phyloP scores from a whole-genome alignment of 2,329 filamentous ascomycete species.

The Phaeoacremonium minimum region DNA sequence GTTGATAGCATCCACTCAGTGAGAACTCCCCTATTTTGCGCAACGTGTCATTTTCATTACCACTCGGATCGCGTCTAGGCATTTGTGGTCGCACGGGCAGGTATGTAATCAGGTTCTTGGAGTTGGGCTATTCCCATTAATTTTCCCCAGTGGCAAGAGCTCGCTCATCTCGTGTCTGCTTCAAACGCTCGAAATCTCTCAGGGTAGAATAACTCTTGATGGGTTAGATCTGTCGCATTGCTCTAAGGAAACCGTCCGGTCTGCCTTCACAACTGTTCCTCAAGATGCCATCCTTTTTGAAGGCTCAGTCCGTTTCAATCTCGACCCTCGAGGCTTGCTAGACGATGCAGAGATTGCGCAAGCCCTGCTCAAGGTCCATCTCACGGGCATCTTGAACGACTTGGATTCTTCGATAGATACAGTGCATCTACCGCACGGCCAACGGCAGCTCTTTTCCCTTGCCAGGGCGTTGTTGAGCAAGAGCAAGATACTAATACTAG shows the following conservation, averaged over 20 bases:
- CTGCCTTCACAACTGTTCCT: conserved; percentile 11
- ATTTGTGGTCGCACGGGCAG: conserved; percentile 50
- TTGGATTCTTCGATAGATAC: conserved; percentile 6
- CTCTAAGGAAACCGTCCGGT: conserved; percentile 5
- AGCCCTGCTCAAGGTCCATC: conserved; percentile 7
- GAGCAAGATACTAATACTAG: conserved; percentile 13
- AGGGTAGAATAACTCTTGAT: conserved; percentile 41
- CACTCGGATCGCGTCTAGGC: conserved; percentile 40
- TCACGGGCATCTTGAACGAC: conserved; percentile 8
- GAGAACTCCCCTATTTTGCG: conserved; percentile 15
- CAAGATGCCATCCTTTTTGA: conserved; percentile 13
- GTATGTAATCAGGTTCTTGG: conserved; percentile 17
- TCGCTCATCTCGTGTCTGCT: conserved; percentile 41
- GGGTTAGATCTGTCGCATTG: too few relatives aligned
- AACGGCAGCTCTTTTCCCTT: conserved; percentile 14
- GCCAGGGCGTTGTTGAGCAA: conserved; percentile 13
- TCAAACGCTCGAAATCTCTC: conserved; percentile 38
- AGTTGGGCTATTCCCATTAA: not conserved
- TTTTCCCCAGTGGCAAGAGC: conserved; percentile 29
- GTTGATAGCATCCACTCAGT: not conserved
- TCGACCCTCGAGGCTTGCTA: conserved; percentile 9
- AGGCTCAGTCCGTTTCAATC: conserved; percentile 11
- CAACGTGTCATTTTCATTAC: conserved; percentile 18
- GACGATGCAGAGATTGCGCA: conserved; percentile 6
- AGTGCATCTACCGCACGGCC: conserved; percentile 7